phyloP scores from a whole-genome alignment of 441 rosid species.

The Hura crepitans region DNA sequence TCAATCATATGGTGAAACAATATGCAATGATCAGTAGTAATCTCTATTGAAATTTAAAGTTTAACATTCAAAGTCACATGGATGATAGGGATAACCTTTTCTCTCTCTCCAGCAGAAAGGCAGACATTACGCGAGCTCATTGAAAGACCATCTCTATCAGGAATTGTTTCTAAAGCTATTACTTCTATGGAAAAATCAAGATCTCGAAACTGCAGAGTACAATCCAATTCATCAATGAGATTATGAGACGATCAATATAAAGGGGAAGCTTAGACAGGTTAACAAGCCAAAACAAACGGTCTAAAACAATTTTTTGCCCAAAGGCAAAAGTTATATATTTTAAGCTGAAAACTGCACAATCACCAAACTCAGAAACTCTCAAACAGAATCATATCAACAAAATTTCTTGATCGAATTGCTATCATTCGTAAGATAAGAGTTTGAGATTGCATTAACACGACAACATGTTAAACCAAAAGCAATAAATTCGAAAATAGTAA shows the following conservation, averaged over 20 bases:
- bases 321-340: not conserved
- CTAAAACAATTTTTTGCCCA: not conserved
- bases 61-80: not conserved
- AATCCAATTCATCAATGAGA: slow-evolving; percentile 5
- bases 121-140: slow-evolving; percentile 83
- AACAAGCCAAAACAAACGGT: slow-evolving; percentile 1
- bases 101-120: slow-evolving; percentile 60
- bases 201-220: slow-evolving; percentile 58
- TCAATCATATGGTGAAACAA: too few species aligned
- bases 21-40: too few species aligned
- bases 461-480: not conserved
- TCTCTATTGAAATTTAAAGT: not conserved
- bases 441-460: not conserved
- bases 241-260: not conserved
- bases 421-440: not conserved
- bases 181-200: slow-evolving; percentile 70
- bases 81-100: slow-evolving; percentile 39
- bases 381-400: not conserved
- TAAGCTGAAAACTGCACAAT: slow-evolving; percentile 2
- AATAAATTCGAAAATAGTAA: not conserved
- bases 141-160: slow-evolving; percentile 79
- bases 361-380: not conserved
- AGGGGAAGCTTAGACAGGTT: not conserved
- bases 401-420: not conserved
- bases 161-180: slow-evolving; percentile 62